Conservation (phyloP, 371 early-diverging fungal genomes). For the Mortierella sp. region DNA sequence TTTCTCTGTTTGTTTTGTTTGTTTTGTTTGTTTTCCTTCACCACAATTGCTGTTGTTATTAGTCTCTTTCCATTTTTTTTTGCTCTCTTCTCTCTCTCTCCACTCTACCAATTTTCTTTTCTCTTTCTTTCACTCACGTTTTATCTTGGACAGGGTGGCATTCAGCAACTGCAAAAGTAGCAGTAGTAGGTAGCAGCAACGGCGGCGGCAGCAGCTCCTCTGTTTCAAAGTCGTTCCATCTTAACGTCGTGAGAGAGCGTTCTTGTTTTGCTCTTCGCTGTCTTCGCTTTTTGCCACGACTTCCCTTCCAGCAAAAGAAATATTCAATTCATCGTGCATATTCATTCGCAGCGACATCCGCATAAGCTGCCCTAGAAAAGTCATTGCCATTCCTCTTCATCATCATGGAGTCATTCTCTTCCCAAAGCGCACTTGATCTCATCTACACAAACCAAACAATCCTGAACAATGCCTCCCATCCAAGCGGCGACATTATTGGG, state of each 20-base stretch:
- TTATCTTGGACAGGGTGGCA: slow-evolving; percentile 2
- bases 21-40: neutral
- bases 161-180: too few species aligned
- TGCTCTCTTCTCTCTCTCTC: neutral
- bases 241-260: neutral
- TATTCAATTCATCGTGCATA: neutral
- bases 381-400: neutral
- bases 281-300: neutral
- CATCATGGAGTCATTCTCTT: slow-evolving; percentile 16
- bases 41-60: neutral
- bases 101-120: neutral
- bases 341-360: neutral
- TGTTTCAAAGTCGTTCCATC: slow-evolving; percentile 2
- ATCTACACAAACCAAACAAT: neutral
- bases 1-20: neutral
- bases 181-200: slow-evolving; percentile 14
- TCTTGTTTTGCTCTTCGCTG: neutral
- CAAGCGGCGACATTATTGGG: neutral
- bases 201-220: slow-evolving; percentile 3
- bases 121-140: neutral
- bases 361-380: neutral
- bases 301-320: neutral
- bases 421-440: slow-evolving; percentile 7
- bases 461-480: too few species aligned
- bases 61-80: neutral